phyloP scores from a whole-genome alignment of 208 protist genomes.

The Crithidia mellificae region DNA sequence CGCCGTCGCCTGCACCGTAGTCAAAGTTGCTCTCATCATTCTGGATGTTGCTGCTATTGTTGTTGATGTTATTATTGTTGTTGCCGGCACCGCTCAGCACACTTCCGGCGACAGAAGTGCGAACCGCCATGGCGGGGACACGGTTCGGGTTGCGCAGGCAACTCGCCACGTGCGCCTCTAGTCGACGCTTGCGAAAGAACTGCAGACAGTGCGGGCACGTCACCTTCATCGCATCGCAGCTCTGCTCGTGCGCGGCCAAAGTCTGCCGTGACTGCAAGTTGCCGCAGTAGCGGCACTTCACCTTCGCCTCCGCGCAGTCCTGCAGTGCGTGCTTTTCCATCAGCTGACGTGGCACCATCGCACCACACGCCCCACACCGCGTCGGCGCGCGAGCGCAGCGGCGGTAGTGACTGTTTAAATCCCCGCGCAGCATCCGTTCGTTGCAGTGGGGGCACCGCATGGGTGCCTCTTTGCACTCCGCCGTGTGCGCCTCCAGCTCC shows the following conservation, averaged over 20 bases:
- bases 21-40: background rate
- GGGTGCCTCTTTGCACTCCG: slow-evolving; percentile 69
- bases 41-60: background rate
- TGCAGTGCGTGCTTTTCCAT: slow-evolving; percentile 60
- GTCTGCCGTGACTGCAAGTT: slow-evolving; percentile 38
- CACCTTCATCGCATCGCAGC: slow-evolving; percentile 67
- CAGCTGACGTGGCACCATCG: slow-evolving; percentile 46
- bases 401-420: slow-evolving; percentile 51
- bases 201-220: slow-evolving; percentile 61
- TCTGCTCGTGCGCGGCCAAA: slow-evolving; percentile 60
- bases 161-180: slow-evolving; percentile 44
- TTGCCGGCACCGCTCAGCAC: background rate
- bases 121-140: slow-evolving; percentile 3
- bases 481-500: slow-evolving; percentile 66
- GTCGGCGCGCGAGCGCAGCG: slow-evolving; percentile 58
- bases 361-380: slow-evolving; percentile 59
- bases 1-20: background rate
- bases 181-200: slow-evolving; percentile 46
- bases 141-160: slow-evolving; percentile 64
- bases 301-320: slow-evolving; percentile 60
- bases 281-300: slow-evolving; percentile 78
- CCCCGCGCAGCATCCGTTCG: slow-evolving; percentile 65
- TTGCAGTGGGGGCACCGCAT: slow-evolving; percentile 72
- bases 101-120: background rate
- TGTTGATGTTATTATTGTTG: background rate